These are phyloP conservation scores for Trichoderma sp. DNA, from an alignment of 2,329 filamentous ascomycete species.

Conservation along the genomic window DNA sequence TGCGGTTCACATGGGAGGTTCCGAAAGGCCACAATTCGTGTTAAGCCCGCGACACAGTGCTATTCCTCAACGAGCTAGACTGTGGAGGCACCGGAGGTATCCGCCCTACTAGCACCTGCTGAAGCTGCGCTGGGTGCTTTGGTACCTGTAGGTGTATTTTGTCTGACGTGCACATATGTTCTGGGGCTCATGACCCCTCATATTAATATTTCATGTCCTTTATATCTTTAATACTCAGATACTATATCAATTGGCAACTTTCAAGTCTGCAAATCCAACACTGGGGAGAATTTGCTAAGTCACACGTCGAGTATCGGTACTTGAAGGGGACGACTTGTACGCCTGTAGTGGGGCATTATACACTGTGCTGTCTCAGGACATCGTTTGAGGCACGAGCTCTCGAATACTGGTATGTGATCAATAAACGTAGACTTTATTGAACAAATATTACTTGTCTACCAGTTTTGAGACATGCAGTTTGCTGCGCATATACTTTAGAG, in stretches of 20 bases:
- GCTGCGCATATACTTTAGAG: background rate
- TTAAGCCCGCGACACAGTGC: slow-evolving; percentile 20
- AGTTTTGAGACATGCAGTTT: background rate
- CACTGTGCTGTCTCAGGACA: slow-evolving; percentile 3
- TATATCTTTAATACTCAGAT: background rate
- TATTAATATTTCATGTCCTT: background rate
- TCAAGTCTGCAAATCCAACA: no score
- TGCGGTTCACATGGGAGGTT: slow-evolving; percentile 9
- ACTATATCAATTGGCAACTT: background rate
- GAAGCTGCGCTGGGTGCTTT: background rate
- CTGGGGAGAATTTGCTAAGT: no score
- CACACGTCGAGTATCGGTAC: background rate
- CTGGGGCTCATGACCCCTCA: background rate
- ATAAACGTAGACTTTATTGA: background rate
- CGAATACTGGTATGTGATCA: background rate
- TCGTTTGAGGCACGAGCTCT: background rate
- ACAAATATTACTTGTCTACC: background rate
- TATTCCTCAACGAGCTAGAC: slow-evolving; percentile 8
- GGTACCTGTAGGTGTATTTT: background rate
- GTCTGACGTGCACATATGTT: background rate
- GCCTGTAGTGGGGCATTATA: background rate
- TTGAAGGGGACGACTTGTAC: background rate
- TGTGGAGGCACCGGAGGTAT: slow-evolving; percentile 9
- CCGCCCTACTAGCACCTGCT: background rate
- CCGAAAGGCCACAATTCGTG: slow-evolving; percentile 21